Base-by-base conservation (phyloP, 2,329 filamentous ascomycete species). In the Fusarium sp. region DNA sequence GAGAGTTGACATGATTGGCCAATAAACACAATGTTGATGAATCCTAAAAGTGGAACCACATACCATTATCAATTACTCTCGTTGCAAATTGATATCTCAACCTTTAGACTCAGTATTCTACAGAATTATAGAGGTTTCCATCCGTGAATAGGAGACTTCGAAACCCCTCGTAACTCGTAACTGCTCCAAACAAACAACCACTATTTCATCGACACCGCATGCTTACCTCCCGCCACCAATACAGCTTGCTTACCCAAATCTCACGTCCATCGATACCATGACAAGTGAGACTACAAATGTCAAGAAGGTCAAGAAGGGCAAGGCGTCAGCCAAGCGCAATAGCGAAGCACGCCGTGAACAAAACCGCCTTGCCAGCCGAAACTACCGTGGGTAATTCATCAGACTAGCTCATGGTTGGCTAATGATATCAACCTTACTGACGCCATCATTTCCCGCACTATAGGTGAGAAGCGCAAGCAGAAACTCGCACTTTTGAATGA, bases 401-500 rank as follows among this genome's bases (percentile, higher is more conserved):
- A 22, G 26, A 52, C 49, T 26, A 48, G 43, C 41, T 35, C 32
- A 53, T 51, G 60, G 69, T 74, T 56, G 20, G 37, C 15, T 45
- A 13, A 48, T 15, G 22, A 8, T 20, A 30, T 7, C 32, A 20
- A 19, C 22, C 20, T 33, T 66, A 48, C 63, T 74, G 54, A 73
- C 65, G 43, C 56, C 49, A 62, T 46, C 50, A 33, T 28, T 14
- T 11, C 19, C 39, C 19, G n/a, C 19, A 22, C 28, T n/a, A 10
- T 39, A 83, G 81, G 81, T 39, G 79, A 81, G 65, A 82, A 81
- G 65, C 75, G 80, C 41, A 82, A 80, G 65, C 79, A 82, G 68
- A 82, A 79, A 65, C 73, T 82, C 35, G 80, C 78, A 11, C 69
- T 82, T 2, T 68, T 82, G 24, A 75, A 80, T 48, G 75, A 80